Base-by-base conservation (phyloP, 116 monocot species). In the Zostera marina region DNA sequence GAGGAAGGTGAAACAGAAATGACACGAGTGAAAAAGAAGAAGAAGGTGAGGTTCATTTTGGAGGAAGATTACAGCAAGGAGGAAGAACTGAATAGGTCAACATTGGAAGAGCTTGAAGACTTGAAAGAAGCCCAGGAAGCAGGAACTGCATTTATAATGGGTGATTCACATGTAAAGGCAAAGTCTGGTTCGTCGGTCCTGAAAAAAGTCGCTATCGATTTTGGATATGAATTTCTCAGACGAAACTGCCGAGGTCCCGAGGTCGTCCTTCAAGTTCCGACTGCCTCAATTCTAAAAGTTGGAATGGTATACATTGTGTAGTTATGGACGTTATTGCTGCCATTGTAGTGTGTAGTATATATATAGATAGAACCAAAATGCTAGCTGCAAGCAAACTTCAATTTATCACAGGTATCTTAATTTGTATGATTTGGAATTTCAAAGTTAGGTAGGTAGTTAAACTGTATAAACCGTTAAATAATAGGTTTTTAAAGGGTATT, bases 221-320 rank as follows among this genome's bases (percentile, higher is more conserved):
- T 79, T 38, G 83, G 70, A 6, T 93, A 87, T 54, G 84, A 84
- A 43, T 93, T 93, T 58, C 60, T 93, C 63, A 72, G 75, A 42
- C 72, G 84, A 54, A 93, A 93, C 60, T 93, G 93, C 67, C 63
- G 93, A 20, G 88, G 93, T 0, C 79, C 93, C 0, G 88, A 93
- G 12, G 88, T 93, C 25, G 87, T 63, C n/a, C 81, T 87, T 1
- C 63, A 71, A 10, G 84, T 93, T 43, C 93, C 93, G 0, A 87
- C 93, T 3, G 84, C 88, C 1, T 93, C 93, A 3, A 68, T 93
- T 11, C 84, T 93, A 3, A 84, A 93, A 77, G 87, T 93, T 41
- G 93, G 88, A 5, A 88, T 93, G 88, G 81, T 93, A 7, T 93
- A 88, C 59, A 76, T 88, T 47, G 65, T 93, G 46, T 92, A 67